Conservation (phyloP, 2,329 filamentous ascomycete species). For the Fusarium sp. region DNA sequence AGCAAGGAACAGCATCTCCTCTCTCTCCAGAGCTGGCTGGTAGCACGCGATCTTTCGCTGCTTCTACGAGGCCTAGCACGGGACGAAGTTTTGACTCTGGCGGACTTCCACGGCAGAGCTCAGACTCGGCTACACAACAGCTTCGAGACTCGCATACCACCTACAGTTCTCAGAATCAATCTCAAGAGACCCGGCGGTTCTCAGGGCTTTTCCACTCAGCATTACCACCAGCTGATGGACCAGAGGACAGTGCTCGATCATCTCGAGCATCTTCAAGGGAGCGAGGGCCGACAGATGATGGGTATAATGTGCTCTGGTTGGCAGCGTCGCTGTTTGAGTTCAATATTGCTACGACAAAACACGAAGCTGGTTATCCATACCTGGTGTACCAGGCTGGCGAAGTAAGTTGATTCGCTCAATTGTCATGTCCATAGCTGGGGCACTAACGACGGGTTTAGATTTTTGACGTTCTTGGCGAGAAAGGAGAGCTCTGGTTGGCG, state of each 20-base stretch:
- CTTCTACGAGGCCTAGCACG: conserved; percentile 66
- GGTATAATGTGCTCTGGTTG: conserved; percentile 84
- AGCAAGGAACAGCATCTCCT: conserved; percentile 67
- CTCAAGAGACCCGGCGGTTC: conserved; percentile 65
- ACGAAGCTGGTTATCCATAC: conserved; percentile 95
- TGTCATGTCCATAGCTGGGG: neutral
- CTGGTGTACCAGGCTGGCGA: conserved; percentile 95
- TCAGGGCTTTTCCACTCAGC: conserved; percentile 89
- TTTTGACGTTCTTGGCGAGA: conserved; percentile 93
- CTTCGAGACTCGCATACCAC: conserved; percentile 67
- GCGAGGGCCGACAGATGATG: conserved; percentile 61
- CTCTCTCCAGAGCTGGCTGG: conserved; percentile 64
- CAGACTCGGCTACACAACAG: conserved; percentile 59
- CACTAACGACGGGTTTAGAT: conserved; percentile 60
- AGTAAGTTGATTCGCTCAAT: conserved; percentile 57
- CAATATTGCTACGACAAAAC: conserved; percentile 91
- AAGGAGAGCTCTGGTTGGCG: conserved; percentile 96
- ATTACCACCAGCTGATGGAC: conserved; percentile 79
- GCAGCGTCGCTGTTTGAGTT: conserved; percentile 97
- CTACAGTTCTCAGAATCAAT: conserved; percentile 61
- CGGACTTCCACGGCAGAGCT: conserved; percentile 61
- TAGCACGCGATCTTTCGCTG: conserved; percentile 60
- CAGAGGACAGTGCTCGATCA: conserved; percentile 63
- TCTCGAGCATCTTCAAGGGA: conserved; percentile 72
- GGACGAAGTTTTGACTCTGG: conserved; percentile 69